Percentiles rank a stretch among this genome's conserved stretches.
phyloP scores from a whole-genome alignment of 805 yeast species.

The Ogataea nakhonphanomensis region DNA sequence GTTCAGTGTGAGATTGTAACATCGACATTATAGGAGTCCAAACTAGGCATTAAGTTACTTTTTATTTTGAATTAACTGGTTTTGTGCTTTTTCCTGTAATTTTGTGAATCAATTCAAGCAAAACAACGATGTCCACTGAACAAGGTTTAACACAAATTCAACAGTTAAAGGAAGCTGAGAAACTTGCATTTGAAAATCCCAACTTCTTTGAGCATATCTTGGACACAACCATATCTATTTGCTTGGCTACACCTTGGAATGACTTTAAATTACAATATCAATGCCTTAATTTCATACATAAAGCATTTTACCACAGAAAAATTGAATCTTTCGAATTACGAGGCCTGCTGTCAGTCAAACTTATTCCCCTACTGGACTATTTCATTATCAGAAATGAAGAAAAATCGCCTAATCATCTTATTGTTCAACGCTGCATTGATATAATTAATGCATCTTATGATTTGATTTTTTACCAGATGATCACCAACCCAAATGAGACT shows the following conservation, averaged over 20 bases:
- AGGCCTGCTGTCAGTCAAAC: constrained; percentile 17
- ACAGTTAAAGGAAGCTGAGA: constrained; percentile 22
- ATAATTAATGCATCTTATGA: constrained; percentile 39
- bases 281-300: constrained; percentile 26
- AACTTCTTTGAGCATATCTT: constrained; percentile 19
- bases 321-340: constrained; percentile 23
- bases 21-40: too few relatives aligned
- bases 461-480: constrained; percentile 43
- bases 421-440: constrained; percentile 32
- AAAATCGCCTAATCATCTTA: constrained; percentile 18
- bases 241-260: constrained; percentile 14
- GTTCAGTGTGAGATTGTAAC: too few relatives aligned
- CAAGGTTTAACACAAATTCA: constrained; percentile 14
- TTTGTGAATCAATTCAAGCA: too few relatives aligned
- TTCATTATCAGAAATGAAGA: constrained; percentile 22
- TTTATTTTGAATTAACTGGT: neutral
- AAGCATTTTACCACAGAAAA: constrained; percentile 22
- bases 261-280: constrained; percentile 20
- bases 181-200: constrained; percentile 20
- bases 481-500: constrained; percentile 43
- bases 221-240: constrained; percentile 24
- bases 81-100: neutral
- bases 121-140: constrained; percentile 13
- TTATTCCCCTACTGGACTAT: constrained; percentile 23
- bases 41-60: too few relatives aligned